Evolutionary conservation across 169 alveolate species (phyloP).

Genomic region (Miamiensis avidus): DNA sequence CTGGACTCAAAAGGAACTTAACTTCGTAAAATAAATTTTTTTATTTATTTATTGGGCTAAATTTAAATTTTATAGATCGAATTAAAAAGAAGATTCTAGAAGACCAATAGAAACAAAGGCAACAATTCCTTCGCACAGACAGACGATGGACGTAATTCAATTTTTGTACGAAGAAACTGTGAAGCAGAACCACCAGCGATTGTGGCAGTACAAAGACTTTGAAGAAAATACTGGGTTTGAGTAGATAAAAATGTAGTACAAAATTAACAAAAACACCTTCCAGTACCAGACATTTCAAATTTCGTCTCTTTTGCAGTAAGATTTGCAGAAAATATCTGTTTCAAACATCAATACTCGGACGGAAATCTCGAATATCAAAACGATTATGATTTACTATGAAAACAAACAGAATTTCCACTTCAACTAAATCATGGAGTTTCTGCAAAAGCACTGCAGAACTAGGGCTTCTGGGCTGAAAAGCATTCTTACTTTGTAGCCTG

Average conservation of each 20-base stretch:
- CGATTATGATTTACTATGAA: not conserved
- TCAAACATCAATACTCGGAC: not conserved
- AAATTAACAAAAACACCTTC: not conserved
- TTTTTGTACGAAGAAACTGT: not conserved
- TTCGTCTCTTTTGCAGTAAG: not conserved
- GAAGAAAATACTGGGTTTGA: not conserved
- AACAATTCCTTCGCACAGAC: not conserved
- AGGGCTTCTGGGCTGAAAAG: no score
- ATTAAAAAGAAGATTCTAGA: no score
- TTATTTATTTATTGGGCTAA: no score
- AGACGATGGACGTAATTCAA: not conserved
- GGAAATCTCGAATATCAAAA: not conserved
- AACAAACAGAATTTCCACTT: not conserved
- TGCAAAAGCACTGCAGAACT: not conserved
- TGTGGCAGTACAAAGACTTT: not conserved
- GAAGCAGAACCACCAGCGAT: not conserved
- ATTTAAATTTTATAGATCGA: no score
- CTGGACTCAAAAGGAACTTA: not conserved
- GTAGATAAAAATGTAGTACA: not conserved
- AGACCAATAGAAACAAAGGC: not conserved
- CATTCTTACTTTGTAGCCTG: no score
- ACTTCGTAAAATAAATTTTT: not conserved
- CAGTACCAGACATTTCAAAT: not conserved
- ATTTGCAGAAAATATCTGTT: not conserved
- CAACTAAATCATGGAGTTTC: not conserved